Evolutionary conservation across 345 rosid species (phyloP).

Genomic region (Dipteronia sinensis): DNA sequence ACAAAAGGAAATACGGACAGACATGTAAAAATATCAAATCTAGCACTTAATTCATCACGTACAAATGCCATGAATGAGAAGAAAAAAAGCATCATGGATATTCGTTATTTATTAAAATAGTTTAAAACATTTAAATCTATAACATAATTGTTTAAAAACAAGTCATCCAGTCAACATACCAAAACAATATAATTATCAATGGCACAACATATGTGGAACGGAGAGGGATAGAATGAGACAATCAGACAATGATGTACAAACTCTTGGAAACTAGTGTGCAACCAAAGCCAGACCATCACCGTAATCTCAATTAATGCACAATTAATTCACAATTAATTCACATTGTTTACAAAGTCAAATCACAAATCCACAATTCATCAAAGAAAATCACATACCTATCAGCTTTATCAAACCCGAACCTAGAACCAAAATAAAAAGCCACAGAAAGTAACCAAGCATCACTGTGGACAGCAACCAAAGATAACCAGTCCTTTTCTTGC

Average conservation of each 20-base stretch:
- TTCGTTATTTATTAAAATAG: not conserved
- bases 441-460: slow-evolving; percentile 66
- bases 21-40: not conserved
- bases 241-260: not conserved
- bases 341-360: slow-evolving; percentile 14
- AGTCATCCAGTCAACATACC: not conserved
- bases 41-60: not conserved
- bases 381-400: slow-evolving; percentile 41
- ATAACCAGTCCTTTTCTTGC: slow-evolving; percentile 66
- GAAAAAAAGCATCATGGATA: not conserved
- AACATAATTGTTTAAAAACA: not conserved
- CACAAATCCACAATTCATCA: not conserved
- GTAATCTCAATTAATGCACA: not conserved
- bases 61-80: not conserved
- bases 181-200: not conserved
- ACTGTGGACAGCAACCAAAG: slow-evolving; percentile 60
- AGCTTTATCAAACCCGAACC: slow-evolving; percentile 58
- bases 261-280: not conserved
- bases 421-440: slow-evolving; percentile 59
- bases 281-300: not conserved
- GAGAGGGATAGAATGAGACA: not conserved
- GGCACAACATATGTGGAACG: not conserved
- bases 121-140: not conserved
- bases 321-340: not conserved
- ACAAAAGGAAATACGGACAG: not conserved